These are phyloP conservation scores for Salix suchowensis DNA, from an alignment of 345 rosid genomes.

Conservation along the genomic window DNA sequence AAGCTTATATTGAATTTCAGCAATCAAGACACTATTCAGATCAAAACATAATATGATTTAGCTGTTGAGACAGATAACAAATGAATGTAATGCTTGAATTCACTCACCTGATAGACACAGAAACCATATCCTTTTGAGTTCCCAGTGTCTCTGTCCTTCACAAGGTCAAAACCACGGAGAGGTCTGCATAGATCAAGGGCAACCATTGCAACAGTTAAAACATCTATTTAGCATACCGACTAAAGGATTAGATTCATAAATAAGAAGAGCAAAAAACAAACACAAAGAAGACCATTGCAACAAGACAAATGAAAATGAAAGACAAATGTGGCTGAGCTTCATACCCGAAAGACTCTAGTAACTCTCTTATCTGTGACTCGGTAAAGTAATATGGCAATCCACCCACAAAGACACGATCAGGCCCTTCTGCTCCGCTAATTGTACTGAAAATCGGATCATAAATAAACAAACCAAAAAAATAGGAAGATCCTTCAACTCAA, in stretches of 20 bases:
- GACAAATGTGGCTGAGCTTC: background rate
- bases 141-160: constrained; percentile 88
- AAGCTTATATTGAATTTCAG: background rate
- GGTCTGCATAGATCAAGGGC: constrained; percentile 25
- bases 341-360: constrained; percentile 35
- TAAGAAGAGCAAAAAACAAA: background rate
- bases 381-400: constrained; percentile 36
- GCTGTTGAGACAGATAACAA: background rate
- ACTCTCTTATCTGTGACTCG: constrained; percentile 32
- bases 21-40: background rate
- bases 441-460: constrained; percentile 13
- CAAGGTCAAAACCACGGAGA: constrained; percentile 76
- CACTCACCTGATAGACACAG: constrained; percentile 58
- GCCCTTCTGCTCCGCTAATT: constrained; percentile 29
- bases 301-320: background rate
- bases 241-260: background rate
- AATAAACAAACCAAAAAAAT: background rate
- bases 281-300: background rate
- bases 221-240: background rate
- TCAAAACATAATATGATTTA: background rate
- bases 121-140: constrained; percentile 86
- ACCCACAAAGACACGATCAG: constrained; percentile 39
- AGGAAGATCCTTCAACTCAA: background rate
- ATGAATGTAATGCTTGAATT: background rate
- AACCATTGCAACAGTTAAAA: constrained; percentile 1